Percentiles rank a stretch among this genome's conserved stretches.
Evolutionary conservation across 2,329 filamentous ascomycete genomes (phyloP).

Genomic region (Cladophialophora bantiana): DNA sequence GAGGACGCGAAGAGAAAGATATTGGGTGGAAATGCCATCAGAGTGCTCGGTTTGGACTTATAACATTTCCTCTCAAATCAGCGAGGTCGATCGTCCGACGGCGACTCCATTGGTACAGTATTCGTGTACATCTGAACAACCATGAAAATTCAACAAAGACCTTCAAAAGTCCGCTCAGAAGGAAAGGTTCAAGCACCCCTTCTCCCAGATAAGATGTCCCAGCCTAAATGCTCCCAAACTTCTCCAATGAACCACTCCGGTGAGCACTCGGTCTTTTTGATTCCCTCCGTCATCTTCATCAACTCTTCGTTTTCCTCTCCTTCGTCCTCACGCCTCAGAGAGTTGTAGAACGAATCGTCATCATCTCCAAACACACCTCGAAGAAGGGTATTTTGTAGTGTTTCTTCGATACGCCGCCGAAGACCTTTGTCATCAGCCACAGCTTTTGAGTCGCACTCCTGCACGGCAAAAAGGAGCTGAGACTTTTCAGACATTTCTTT

Average conservation of each 20-base stretch:
- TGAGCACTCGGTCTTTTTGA: slow-evolving; percentile 44
- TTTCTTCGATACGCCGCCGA: slow-evolving; percentile 36
- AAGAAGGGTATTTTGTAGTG: slow-evolving; percentile 52
- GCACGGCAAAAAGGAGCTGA: slow-evolving; percentile 36
- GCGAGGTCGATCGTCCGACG: background rate
- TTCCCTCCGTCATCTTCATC: slow-evolving; percentile 15
- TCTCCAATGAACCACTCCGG: slow-evolving; percentile 63
- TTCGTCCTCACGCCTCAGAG: slow-evolving; percentile 40
- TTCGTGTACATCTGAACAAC: slow-evolving; percentile 4
- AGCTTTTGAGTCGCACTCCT: background rate
- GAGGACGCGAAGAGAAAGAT: slow-evolving; percentile 46
- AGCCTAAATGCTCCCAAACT: slow-evolving; percentile 65
- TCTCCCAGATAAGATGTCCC: slow-evolving; percentile 56
- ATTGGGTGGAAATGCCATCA: slow-evolving; percentile 54
- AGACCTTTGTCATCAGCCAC: background rate
- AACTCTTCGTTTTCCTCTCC: slow-evolving; percentile 33
- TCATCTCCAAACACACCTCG: slow-evolving; percentile 51
- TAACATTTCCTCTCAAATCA: slow-evolving; percentile 5
- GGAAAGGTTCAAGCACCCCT: slow-evolving; percentile 18
- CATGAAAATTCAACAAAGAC: background rate
- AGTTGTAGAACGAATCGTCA: slow-evolving; percentile 43
- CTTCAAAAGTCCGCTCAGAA: background rate
- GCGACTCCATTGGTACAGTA: background rate
- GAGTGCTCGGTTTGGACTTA: slow-evolving; percentile 49
- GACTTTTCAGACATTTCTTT: slow-evolving; percentile 23